Evolutionary conservation across 169 alveolate genomes (phyloP), one percentile per base, ranked within the genome.

Genomic region (Eimeria sp.): DNA sequence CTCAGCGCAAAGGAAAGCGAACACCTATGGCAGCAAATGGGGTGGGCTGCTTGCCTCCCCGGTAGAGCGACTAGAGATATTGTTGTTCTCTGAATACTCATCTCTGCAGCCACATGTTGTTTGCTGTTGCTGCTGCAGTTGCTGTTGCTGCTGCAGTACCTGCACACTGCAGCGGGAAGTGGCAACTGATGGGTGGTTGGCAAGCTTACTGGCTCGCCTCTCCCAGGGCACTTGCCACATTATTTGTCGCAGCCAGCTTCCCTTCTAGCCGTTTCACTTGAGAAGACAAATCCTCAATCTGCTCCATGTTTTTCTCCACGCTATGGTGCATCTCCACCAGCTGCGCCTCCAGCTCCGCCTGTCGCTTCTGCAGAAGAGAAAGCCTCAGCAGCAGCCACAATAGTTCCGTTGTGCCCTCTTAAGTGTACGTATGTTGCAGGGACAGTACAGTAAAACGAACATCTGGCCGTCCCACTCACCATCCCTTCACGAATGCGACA

Each of bases 241-340:
- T 62, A 20, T 68, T 85, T n/a, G 74, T 85, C 16, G 76, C 91
- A 37, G 68, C 78, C 13, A 85, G 60, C 77, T 85, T 68, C 60
- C 91, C 91, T 62, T 85, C 91, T 23, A 85, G 91, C 27, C 80
- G 18, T 30, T 85, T 62, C 58, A 85, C 91, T 30, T 71, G 91
- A 10, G 91, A 85, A 20, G 91, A 85, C 43, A 85, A 71, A 27
- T 85, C 78, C 60, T 85, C 91, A 27, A 85, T 85, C 91, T 85
- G 78, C 78, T 85, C 43, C 91, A 85, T 85, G 25, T 40, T 85
- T 52, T 4, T 27, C 16, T 58, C 91, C 37, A 85, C 91, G 78
- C 91, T 49, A 62, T 33, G 54, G 25, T 85, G 91, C 54, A 85
- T 40, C 46, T 68, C 33, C 33, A 40, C 80, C 64, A 68, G 27